Percentiles rank a stretch among this genome's conserved stretches.
These are phyloP conservation scores for Neurospora sp. DNA, from an alignment of 2,329 filamentous ascomycete species.

Conservation along the genomic window DNA sequence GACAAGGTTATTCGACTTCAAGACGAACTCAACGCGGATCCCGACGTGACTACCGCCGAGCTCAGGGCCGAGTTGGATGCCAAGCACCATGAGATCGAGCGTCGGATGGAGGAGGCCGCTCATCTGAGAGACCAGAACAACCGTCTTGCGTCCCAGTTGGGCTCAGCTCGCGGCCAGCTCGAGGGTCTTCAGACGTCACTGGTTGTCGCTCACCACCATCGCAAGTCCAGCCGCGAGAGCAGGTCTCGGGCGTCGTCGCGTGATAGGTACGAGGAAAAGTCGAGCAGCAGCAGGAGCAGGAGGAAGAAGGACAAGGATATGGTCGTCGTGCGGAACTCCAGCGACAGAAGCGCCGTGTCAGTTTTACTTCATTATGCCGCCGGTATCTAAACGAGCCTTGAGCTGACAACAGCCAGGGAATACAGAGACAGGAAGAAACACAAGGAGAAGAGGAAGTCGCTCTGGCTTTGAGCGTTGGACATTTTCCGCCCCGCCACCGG, in stretches of 20 bases:
- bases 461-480: not conserved
- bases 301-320: slow-evolving; percentile 18
- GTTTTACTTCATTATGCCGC: slow-evolving; percentile 20
- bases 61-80: slow-evolving; percentile 16
- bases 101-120: slow-evolving; percentile 15
- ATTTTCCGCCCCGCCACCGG: not conserved
- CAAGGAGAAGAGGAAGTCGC: not conserved
- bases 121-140: slow-evolving; percentile 14
- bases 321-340: slow-evolving; percentile 18
- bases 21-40: slow-evolving; percentile 14
- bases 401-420: not conserved
- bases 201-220: slow-evolving; percentile 4
- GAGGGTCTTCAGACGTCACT: slow-evolving; percentile 10
- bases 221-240: slow-evolving; percentile 10
- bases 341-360: slow-evolving; percentile 17
- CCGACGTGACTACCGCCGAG: slow-evolving; percentile 11
- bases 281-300: slow-evolving; percentile 7
- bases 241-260: slow-evolving; percentile 17
- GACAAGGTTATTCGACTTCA: slow-evolving; percentile 13
- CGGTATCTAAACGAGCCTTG: slow-evolving; percentile 12
- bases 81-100: slow-evolving; percentile 14
- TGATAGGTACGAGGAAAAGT: slow-evolving; percentile 16
- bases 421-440: not conserved
- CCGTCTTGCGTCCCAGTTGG: slow-evolving; percentile 14
- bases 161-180: slow-evolving; percentile 14